Conservation (phyloP, 2,329 filamentous ascomycete genomes). For the Stachybotrys elegans region DNA sequence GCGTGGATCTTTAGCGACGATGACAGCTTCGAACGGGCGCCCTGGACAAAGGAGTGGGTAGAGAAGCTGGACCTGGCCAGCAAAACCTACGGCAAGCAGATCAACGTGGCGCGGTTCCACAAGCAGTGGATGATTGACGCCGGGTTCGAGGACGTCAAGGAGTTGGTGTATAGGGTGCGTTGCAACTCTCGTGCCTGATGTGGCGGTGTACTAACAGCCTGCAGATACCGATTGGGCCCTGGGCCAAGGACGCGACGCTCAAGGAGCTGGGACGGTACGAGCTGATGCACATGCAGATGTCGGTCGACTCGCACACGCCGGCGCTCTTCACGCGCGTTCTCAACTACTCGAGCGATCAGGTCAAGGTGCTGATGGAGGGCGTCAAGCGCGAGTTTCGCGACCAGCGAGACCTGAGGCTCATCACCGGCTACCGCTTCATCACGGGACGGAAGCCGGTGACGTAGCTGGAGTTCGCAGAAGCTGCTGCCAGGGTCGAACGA, state of each 20-base stretch:
- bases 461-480: no score
- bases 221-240: conserved; percentile 32
- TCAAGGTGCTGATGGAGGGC: conserved; percentile 38
- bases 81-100: conserved; percentile 29
- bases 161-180: conserved; percentile 22
- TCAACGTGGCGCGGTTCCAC: conserved; percentile 31
- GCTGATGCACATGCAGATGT: conserved; percentile 36
- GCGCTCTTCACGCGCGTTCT: conserved; percentile 33
- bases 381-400: conserved; percentile 32
- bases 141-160: conserved; percentile 29
- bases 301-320: conserved; percentile 34
- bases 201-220: neutral
- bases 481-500: no score
- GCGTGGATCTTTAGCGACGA: conserved; percentile 33
- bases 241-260: conserved; percentile 29
- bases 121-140: conserved; percentile 33
- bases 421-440: conserved; percentile 29
- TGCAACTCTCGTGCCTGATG: neutral
- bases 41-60: conserved; percentile 34
- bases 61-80: conserved; percentile 29
- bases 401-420: conserved; percentile 23
- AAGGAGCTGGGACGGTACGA: conserved; percentile 31
- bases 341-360: conserved; percentile 33
- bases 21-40: conserved; percentile 28
- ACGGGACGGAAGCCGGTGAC: conserved; percentile 20